Base-by-base conservation (phyloP, 345 rosid species). In the Bretschneidera sinensis region DNA sequence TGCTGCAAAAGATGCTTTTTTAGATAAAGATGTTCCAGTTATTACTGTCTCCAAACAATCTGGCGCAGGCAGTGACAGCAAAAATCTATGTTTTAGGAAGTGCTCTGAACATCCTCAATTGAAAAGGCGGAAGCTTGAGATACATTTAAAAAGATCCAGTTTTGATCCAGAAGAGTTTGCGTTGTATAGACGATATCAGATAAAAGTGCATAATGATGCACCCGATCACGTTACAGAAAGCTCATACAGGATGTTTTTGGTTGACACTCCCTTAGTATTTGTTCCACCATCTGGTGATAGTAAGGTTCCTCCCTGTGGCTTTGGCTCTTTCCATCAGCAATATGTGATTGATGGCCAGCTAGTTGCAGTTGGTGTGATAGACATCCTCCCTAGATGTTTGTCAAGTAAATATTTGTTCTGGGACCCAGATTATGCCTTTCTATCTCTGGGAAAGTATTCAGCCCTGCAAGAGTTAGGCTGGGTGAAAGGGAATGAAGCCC, bases 251-350 rank as follows among this genome's bases (percentile, higher is more conserved):
- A 76, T 76, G 48, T 90, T 90, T 78, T 77, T 94, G 71, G 99
- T 94, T 13, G 92, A 94, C 58, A 75, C 95, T 28, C 99, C 99
- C 59, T 71, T 94, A 43, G 67, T 87, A 24, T 74, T 69, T 74
- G 91, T 86, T 69, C 79, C 75, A 28, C 74, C 89, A 18, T 69
- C 97, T 20, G 79, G 76, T 72, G 89, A 85, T 73, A 77, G 60
- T 43, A 71, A 76, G 53, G 91, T 85, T 73, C 92, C 95, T 11
- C 78, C 81, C 8, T 85, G 89, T 63, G 97, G 99, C 58, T 94
- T 86, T 56, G 97, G 99, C 43, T 90, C 99, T 62, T 94, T 90
- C 74, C 99, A 94, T 81, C 99, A 94, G 72, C 96, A 87, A 59
- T 94, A 91, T 70, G 64, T 85, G 63, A 64, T 94, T 54, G 91